Base-by-base conservation (phyloP, 768 basidiomycete species). In the Hericium erinaceus region DNA sequence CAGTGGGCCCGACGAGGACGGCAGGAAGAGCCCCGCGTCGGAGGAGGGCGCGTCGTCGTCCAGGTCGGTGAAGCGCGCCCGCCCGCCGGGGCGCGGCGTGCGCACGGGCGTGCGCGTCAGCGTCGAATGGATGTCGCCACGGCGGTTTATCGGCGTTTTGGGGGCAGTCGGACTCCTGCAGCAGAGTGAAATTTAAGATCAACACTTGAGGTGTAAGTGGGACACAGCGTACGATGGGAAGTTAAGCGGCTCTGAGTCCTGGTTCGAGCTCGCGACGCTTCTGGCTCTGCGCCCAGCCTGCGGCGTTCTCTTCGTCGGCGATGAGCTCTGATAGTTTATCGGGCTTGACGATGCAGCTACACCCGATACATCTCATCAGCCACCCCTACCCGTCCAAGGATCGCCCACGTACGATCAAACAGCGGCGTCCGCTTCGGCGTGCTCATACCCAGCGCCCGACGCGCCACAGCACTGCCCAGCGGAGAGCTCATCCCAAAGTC, bases 91-190 rank as follows among this genome's bases (percentile, higher is more conserved):
- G 53, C 54, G 20, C 61, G 64, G 62, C 16, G 63, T 58, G 62
- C 72, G 61, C 48, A 74, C 72, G 54, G 73, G 73, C 50, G 74
- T 59, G 66, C 13, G 74, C 71, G 80, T 73, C 50, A 85, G 70
- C 12, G 90, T 87, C 6, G 93, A 93, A 67, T 95, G 92, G 40
- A 97, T 95, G 64, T 97, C 94, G 3, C 94, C 93, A 39, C 94
- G 82, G 38, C 84, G 79, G 63, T 87, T 87, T 66, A 78, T 82
- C 13, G 82, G 89, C 0, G 89, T 89, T 8, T 77, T 76, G 64
- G 69, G 70, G 33, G 68, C 66, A 4, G 73, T 67, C 15, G 83
- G 84, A 62, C 79, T 83, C 70, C 83, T 84, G 48, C 39, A 26
- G 26, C 1, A 24, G 20, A 11, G 24, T 11, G 33, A 0, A 39